A percentile compares a stretch with the other conserved stretches of the same genome.
Evolutionary conservation across 176 grass and related monocot species (phyloP).

Genomic region (Bolboschoenus planiculmis): DNA sequence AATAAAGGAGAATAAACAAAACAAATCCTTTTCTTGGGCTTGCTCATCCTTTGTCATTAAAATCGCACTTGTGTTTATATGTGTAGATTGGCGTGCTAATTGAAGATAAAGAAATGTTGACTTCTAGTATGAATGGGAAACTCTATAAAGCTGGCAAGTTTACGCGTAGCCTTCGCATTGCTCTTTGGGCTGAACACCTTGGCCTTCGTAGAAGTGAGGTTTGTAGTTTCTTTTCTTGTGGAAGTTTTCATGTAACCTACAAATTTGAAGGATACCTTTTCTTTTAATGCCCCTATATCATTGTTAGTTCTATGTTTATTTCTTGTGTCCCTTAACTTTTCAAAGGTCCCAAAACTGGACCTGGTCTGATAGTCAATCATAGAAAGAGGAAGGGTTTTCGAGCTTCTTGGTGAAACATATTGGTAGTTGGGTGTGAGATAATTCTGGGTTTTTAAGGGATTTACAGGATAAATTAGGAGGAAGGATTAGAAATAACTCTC

Average conservation of each 20-base stretch:
- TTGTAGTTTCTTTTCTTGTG: slow-evolving; percentile 23
- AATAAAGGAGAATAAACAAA: background rate
- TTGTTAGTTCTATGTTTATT: background rate
- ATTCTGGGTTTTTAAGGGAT: background rate
- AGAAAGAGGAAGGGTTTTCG: background rate
- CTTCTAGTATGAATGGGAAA: slow-evolving; percentile 91
- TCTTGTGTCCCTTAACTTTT: background rate
- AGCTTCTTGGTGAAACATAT: background rate
- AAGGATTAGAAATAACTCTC: background rate
- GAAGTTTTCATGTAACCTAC: background rate
- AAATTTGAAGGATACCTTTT: background rate
- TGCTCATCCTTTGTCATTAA: background rate
- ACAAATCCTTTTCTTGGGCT: background rate
- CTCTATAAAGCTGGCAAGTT: slow-evolving; percentile 95
- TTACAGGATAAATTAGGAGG: background rate
- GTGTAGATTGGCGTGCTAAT: slow-evolving; percentile 88
- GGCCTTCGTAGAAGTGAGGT: slow-evolving; percentile 87
- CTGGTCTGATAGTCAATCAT: background rate
- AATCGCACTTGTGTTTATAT: background rate
- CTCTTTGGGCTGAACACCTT: slow-evolving; percentile 91
- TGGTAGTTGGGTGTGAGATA: background rate
- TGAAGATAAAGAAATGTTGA: slow-evolving; percentile 95
- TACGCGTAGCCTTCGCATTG: slow-evolving; percentile 72
- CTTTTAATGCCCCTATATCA: background rate
- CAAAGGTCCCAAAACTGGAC: background rate